Percentiles rank a stretch among this genome's conserved stretches.
phyloP scores from a whole-genome alignment of 352 stramenopile genomes.

The Phytophthora pluvialis region DNA sequence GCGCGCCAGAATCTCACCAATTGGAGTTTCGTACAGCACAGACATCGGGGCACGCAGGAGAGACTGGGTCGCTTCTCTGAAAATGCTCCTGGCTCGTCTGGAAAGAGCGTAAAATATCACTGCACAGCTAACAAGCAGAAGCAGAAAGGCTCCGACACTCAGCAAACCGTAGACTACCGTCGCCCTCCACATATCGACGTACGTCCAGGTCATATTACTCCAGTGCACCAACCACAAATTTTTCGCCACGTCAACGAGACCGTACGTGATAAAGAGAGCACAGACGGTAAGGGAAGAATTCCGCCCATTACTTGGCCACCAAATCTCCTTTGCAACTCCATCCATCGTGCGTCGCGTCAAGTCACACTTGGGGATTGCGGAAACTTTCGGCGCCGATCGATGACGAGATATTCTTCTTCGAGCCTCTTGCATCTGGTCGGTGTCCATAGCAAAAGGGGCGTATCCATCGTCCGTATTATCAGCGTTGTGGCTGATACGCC shows the following conservation, averaged over 20 bases:
- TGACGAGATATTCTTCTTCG: constrained; percentile 17
- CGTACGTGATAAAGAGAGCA: constrained; percentile 35
- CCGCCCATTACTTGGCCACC: constrained; percentile 26
- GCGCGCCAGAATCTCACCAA: constrained; percentile 43
- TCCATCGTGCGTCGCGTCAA: constrained; percentile 31
- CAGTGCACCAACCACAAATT: constrained; percentile 50
- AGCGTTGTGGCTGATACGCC: constrained; percentile 22
- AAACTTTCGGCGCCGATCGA: constrained; percentile 3
- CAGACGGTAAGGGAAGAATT: constrained; percentile 16
- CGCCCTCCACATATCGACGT: constrained; percentile 36
- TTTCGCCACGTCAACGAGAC: constrained; percentile 35
- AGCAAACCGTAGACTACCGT: constrained; percentile 39
- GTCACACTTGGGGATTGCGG: constrained; percentile 8
- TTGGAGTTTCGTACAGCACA: constrained; percentile 47
- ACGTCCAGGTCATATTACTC: constrained; percentile 37
- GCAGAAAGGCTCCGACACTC: constrained; percentile 32
- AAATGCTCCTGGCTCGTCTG: constrained; percentile 30
- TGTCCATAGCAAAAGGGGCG: constrained; percentile 18
- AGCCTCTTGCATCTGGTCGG: constrained; percentile 8
- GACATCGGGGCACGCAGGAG: constrained; percentile 43
- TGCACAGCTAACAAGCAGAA: constrained; percentile 31
- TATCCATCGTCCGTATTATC: constrained; percentile 10
- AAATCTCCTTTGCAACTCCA: constrained; percentile 25
- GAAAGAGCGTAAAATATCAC: constrained; percentile 43
- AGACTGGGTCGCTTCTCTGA: constrained; percentile 37